A percentile compares a stretch with the other conserved stretches of the same genome.
These are phyloP conservation scores for Thyridium curvatum DNA, from an alignment of 2,329 filamentous ascomycete species.

Conservation along the genomic window DNA sequence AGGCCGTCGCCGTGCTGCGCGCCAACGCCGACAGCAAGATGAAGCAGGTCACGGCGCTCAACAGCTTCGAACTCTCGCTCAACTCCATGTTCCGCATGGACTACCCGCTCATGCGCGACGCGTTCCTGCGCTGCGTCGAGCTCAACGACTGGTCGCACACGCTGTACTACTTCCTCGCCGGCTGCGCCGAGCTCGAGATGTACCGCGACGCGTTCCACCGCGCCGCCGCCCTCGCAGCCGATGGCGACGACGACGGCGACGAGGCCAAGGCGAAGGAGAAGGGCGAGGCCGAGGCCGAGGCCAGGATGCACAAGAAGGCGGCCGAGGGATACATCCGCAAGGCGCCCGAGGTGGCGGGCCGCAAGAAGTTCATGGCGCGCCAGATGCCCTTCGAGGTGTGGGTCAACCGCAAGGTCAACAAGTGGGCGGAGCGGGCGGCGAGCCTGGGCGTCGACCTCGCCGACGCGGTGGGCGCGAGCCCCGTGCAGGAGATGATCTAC, in stretches of 20 bases:
- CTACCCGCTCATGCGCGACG: slow-evolving; percentile 66
- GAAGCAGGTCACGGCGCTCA: slow-evolving; percentile 81
- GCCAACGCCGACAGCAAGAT: slow-evolving; percentile 61
- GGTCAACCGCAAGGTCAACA: slow-evolving; percentile 73
- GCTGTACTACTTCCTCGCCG: slow-evolving; percentile 86
- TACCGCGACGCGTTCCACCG: slow-evolving; percentile 59
- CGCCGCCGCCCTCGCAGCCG: slow-evolving; percentile 14
- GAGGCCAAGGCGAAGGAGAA: slow-evolving; percentile 17
- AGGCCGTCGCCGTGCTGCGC: slow-evolving; percentile 60
- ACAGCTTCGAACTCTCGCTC: slow-evolving; percentile 77
- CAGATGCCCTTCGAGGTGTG: slow-evolving; percentile 89
- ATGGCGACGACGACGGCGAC: slow-evolving; percentile 14
- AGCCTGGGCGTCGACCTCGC: slow-evolving; percentile 60
- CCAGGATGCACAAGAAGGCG: slow-evolving; percentile 50
- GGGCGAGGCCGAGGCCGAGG: slow-evolving; percentile 24
- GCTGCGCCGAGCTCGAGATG: slow-evolving; percentile 68
- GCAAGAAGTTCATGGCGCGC: slow-evolving; percentile 83
- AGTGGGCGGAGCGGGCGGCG: slow-evolving; percentile 77
- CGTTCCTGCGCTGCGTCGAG: slow-evolving; percentile 68
- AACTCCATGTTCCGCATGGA: slow-evolving; percentile 73
- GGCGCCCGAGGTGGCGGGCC: slow-evolving; percentile 68
- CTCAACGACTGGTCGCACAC: slow-evolving; percentile 89
- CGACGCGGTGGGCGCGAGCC: slow-evolving; percentile 76
- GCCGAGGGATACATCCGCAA: slow-evolving; percentile 67
- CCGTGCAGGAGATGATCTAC: slow-evolving; percentile 85